Evolutionary conservation across 1,284 basidiomycete genomes (phyloP).

Genomic region (Trichosporon sp.): DNA sequence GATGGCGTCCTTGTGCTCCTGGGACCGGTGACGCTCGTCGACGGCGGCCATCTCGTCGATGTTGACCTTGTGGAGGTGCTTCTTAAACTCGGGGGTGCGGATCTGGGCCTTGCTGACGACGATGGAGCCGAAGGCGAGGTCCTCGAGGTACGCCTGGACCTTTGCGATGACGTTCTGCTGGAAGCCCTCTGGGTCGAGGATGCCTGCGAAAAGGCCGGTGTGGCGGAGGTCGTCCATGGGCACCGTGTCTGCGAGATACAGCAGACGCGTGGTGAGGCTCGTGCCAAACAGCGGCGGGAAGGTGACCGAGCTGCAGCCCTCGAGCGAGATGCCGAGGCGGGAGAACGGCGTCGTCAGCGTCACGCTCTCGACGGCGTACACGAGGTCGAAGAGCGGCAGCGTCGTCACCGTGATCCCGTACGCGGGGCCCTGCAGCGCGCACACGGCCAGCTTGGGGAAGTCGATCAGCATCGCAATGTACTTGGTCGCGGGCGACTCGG

Average conservation of each 20-base stretch:
- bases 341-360: constrained; percentile 23
- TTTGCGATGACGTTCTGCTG: constrained; percentile 8
- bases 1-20: constrained; percentile 17
- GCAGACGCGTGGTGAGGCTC: constrained; percentile 16
- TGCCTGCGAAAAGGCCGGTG: constrained; percentile 14
- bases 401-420: constrained; percentile 22
- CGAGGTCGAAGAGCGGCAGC: constrained; percentile 22
- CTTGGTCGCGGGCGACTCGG: constrained; percentile 4
- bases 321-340: constrained; percentile 21
- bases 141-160: constrained; percentile 13
- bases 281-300: constrained; percentile 20
- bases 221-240: constrained; percentile 10
- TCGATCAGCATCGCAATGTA: constrained; percentile 21
- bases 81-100: constrained; percentile 8
- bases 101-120: constrained; percentile 15
- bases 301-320: constrained; percentile 15
- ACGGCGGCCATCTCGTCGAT: constrained; percentile 14
- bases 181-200: constrained; percentile 11
- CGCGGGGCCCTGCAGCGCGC: constrained; percentile 19
- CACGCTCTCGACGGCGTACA: constrained; percentile 17
- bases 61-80: constrained; percentile 14
- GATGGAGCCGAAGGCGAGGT: constrained; percentile 14
- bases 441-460: constrained; percentile 22
- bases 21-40: constrained; percentile 5
- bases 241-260: constrained; percentile 20